phyloP scores from a whole-genome alignment of 2,329 filamentous ascomycete genomes.

The Pseudogymnoascus sp. region DNA sequence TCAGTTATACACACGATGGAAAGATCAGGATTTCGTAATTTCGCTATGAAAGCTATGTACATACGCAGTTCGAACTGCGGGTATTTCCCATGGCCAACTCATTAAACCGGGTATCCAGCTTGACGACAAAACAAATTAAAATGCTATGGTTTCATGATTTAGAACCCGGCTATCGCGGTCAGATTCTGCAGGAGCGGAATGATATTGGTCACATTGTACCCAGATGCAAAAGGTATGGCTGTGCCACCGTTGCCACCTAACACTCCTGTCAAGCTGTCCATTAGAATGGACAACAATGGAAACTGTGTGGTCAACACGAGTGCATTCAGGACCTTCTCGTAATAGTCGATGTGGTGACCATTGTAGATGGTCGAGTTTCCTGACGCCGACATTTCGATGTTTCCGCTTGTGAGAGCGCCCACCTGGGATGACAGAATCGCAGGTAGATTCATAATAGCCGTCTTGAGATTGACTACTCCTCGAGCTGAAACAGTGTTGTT shows the following conservation, averaged over 20 bases:
- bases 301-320: neutral
- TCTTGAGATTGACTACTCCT: slow-evolving; percentile 38
- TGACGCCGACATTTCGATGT: slow-evolving; percentile 37
- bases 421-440: slow-evolving; percentile 36
- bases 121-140: slow-evolving; percentile 6
- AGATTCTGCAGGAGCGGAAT: neutral
- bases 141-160: neutral
- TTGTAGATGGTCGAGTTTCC: slow-evolving; percentile 39
- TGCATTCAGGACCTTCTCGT: slow-evolving; percentile 37
- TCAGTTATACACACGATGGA: neutral
- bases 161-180: neutral
- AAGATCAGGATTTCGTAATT: neutral
- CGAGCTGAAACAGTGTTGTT: slow-evolving; percentile 39
- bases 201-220: neutral
- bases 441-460: slow-evolving; percentile 38
- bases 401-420: slow-evolving; percentile 34
- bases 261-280: neutral
- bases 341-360: slow-evolving; percentile 38
- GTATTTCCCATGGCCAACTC: neutral
- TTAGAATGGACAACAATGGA: neutral
- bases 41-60: neutral
- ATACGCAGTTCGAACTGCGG: neutral
- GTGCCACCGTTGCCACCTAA: neutral
- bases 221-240: neutral
- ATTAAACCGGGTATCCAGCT: neutral